Evolutionary conservation across 2,329 filamentous ascomycete species (phyloP).

Genomic region (Cladosporium phlei): DNA sequence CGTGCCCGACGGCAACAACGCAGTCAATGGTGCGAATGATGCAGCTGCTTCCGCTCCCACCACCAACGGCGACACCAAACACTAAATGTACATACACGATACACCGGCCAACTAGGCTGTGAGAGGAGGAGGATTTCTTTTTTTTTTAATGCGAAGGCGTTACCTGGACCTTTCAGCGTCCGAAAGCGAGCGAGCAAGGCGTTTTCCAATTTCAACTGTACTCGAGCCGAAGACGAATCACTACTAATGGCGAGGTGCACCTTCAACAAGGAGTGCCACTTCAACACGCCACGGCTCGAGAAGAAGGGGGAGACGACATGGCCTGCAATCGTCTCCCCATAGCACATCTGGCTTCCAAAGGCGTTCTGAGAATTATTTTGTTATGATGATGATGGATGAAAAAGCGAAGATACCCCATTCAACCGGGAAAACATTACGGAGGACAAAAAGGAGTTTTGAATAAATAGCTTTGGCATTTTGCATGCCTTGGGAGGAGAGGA

Average conservation of each 20-base stretch:
- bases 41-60: conserved; percentile 14
- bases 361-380: conserved; percentile 17
- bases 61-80: conserved; percentile 24
- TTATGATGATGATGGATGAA: conserved; percentile 15
- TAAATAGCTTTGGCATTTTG: too few species aligned
- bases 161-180: neutral
- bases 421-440: conserved; percentile 22
- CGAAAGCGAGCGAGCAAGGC: conserved; percentile 6
- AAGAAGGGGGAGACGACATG: neutral
- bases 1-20: conserved; percentile 28
- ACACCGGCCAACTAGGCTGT: neutral
- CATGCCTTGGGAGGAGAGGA: too few species aligned
- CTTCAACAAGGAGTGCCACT: conserved; percentile 23
- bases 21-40: conserved; percentile 27
- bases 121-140: conserved; percentile 8
- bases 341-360: conserved; percentile 14
- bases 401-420: conserved; percentile 31
- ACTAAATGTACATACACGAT: conserved; percentile 17
- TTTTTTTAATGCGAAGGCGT: conserved; percentile 8
- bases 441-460: too few species aligned
- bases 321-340: conserved; percentile 1
- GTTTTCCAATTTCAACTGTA: conserved; percentile 18
- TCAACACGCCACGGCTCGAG: conserved; percentile 13
- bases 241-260: conserved; percentile 23
- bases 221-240: conserved; percentile 8